Evolutionary conservation across 495 filamentous ascomycete genomes (phyloP).

Genomic region (Talaromyces nanjingensis): DNA sequence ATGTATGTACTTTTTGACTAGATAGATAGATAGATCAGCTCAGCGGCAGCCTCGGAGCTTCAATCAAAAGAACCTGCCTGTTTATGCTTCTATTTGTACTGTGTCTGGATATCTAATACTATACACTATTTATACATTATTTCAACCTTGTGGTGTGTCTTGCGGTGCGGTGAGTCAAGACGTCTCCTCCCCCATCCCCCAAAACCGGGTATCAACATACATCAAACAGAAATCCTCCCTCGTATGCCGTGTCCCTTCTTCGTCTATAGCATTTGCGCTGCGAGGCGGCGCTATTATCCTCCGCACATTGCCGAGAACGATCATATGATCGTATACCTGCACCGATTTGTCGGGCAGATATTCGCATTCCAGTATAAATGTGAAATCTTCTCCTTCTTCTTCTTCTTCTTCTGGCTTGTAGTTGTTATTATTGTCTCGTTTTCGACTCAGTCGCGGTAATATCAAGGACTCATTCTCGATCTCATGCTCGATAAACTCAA

Average conservation of each 20-base stretch:
- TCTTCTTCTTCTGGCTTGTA: not conserved
- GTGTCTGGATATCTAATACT: not conserved
- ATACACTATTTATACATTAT: slow-evolving; percentile 2
- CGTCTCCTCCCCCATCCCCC: slow-evolving; percentile 36
- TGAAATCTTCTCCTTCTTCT: slow-evolving; percentile 19
- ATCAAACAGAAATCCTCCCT: slow-evolving; percentile 29
- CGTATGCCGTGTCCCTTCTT: not conserved
- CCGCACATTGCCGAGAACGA: slow-evolving; percentile 33
- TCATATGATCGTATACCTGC: slow-evolving; percentile 38
- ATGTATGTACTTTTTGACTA: slow-evolving; percentile 7
- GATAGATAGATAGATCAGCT: slow-evolving; percentile 9
- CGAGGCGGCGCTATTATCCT: slow-evolving; percentile 11
- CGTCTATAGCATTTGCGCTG: not conserved
- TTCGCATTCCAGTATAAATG: slow-evolving; percentile 35
- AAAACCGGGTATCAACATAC: slow-evolving; percentile 40
- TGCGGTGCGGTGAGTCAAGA: too few species aligned
- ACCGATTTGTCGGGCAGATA: slow-evolving; percentile 27
- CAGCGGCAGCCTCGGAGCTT: not conserved
- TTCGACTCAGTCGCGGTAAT: not conserved
- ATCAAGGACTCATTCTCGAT: not conserved
- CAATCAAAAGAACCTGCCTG: slow-evolving; percentile 2
- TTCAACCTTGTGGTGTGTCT: not conserved
- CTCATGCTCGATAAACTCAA: slow-evolving; percentile 22
- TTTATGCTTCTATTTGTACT: slow-evolving; percentile 7
- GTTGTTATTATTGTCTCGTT: not conserved